Conservation (phyloP, 1,284 basidiomycete species). For the Apiotrichum siamense region DNA sequence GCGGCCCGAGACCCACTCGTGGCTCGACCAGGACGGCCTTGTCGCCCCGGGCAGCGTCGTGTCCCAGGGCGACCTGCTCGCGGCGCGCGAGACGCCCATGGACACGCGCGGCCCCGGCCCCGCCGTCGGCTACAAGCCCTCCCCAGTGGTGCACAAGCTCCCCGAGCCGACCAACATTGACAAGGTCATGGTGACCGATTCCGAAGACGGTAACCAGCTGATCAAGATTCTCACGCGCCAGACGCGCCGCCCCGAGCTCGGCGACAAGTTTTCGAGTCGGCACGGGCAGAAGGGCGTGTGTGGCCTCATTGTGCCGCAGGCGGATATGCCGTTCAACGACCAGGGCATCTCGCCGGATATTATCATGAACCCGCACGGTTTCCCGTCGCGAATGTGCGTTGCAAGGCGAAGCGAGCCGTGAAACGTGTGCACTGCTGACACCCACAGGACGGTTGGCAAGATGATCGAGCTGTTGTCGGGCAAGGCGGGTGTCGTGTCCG, state of each 20-base stretch:
- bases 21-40: constrained; percentile 90
- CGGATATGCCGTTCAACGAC: constrained; percentile 99
- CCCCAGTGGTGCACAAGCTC: constrained; percentile 85
- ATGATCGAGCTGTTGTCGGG: constrained; percentile 99
- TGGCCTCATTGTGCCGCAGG: constrained; percentile 95
- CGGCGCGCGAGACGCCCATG: constrained; percentile 93
- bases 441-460: constrained; percentile 76
- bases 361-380: constrained; percentile 99
- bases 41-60: constrained; percentile 92
- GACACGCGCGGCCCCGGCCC: constrained; percentile 57
- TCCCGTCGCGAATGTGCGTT: constrained; percentile 97
- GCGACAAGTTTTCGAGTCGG: constrained; percentile 97
- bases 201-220: constrained; percentile 86
- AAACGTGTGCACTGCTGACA: constrained; percentile 55
- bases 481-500: constrained; percentile 56
- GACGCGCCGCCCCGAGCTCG: constrained; percentile 90
- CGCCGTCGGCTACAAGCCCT: constrained; percentile 70
- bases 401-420: constrained; percentile 99
- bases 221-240: constrained; percentile 99
- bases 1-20: constrained; percentile 63
- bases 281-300: constrained; percentile 99
- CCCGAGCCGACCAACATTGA: constrained; percentile 91
- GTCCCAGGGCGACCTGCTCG: constrained; percentile 86
- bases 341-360: constrained; percentile 93
- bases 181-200: constrained; percentile 96